Evolutionary conservation across 352 stramenopile species (phyloP).

Genomic region (Lagenidium giganteum): DNA sequence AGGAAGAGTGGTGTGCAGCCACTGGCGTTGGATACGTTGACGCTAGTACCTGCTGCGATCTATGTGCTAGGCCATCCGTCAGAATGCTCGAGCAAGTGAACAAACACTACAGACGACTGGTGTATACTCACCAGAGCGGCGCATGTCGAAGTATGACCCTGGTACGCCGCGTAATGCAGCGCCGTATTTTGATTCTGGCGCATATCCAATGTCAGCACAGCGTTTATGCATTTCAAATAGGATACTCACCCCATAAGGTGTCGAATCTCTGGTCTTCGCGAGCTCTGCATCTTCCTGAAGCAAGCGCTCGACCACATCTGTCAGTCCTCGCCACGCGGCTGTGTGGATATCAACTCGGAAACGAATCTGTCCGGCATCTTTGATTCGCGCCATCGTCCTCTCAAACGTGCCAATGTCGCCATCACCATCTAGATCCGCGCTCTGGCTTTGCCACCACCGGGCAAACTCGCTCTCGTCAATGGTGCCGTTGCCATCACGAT

Average conservation of each 20-base stretch:
- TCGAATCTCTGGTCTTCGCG: constrained; percentile 30
- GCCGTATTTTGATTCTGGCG: constrained; percentile 35
- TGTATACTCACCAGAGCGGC: constrained; percentile 31
- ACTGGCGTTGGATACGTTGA: constrained; percentile 44
- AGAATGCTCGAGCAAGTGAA: too few species aligned
- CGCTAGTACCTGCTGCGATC: constrained; percentile 32
- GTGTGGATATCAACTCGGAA: constrained; percentile 70
- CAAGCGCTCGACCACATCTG: constrained; percentile 37
- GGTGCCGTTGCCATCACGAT: constrained; percentile 39
- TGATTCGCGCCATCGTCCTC: constrained; percentile 41
- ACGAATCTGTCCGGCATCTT: constrained; percentile 39
- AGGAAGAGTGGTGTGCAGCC: constrained; percentile 72
- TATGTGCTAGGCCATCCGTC: too few species aligned
- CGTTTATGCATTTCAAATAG: too few species aligned
- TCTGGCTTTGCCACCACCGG: constrained; percentile 42
- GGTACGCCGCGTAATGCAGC: constrained; percentile 77
- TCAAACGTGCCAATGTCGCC: constrained; percentile 34
- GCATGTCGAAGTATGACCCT: constrained; percentile 41
- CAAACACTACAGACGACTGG: too few species aligned
- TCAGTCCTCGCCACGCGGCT: constrained; percentile 43
- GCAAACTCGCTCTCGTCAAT: constrained; percentile 61
- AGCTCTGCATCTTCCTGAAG: constrained; percentile 35
- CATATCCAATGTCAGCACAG: not conserved
- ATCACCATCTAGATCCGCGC: constrained; percentile 31
- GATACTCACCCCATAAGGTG: constrained; percentile 44